Conservation (phyloP, 2,329 filamentous ascomycete genomes). For the Cladorrhinum sp. region DNA sequence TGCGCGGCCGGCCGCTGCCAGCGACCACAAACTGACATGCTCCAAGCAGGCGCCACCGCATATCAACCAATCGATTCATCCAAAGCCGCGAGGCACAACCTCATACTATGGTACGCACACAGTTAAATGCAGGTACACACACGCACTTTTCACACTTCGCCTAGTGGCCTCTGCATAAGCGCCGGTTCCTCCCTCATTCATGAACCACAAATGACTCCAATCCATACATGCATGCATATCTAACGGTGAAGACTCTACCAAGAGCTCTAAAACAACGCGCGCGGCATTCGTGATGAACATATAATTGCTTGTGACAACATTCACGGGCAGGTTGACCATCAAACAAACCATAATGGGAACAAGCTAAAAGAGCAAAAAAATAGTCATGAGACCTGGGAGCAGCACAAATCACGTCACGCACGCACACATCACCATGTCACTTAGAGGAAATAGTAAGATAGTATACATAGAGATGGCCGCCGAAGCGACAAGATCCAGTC, state of each 20-base stretch:
- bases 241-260: too few relatives aligned
- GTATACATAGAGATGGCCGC: too few relatives aligned
- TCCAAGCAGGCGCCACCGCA: background rate
- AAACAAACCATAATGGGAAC: background rate
- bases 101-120: too few relatives aligned
- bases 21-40: too few relatives aligned
- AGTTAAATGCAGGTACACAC: too few relatives aligned
- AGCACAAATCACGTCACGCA: background rate
- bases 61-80: background rate
- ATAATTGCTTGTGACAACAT: background rate
- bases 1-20: background rate
- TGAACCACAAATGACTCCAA: background rate
- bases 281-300: background rate
- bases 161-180: background rate
- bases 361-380: too few relatives aligned
- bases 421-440: background rate
- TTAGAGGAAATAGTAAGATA: too few relatives aligned
- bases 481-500: background rate
- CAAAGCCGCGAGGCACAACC: too few relatives aligned
- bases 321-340: background rate
- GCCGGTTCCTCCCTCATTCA: too few relatives aligned
- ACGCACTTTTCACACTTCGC: too few relatives aligned
- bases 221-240: background rate
- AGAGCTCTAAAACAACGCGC: background rate
- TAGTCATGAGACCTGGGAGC: background rate